Evolutionary conservation across 1,139 yeast species (phyloP).

Genomic region (Candida anutae): DNA sequence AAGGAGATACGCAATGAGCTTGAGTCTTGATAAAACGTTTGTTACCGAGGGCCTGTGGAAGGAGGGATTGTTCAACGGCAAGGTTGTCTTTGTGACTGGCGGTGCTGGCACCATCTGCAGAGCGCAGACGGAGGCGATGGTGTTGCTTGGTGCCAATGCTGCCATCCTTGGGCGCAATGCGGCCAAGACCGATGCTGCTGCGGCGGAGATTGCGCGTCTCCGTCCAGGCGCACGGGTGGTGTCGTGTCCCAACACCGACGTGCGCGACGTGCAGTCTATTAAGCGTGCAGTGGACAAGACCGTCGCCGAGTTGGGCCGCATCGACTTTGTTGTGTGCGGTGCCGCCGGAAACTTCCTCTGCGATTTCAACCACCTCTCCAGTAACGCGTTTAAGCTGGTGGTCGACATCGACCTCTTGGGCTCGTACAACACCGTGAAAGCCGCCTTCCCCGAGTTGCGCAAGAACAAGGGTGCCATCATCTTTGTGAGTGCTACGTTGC

Average conservation of each 20-base stretch:
- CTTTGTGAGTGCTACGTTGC: slow-evolving; percentile 59
- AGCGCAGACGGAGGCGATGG: slow-evolving; percentile 20
- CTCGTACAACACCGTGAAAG: slow-evolving; percentile 75
- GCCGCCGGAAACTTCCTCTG: slow-evolving; percentile 22
- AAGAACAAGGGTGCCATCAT: slow-evolving; percentile 18
- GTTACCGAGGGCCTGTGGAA: slow-evolving; percentile 33
- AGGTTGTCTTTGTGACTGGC: slow-evolving; percentile 41
- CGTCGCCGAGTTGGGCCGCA: slow-evolving; percentile 17
- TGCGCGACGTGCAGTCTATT: slow-evolving; percentile 14
- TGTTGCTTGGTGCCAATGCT: slow-evolving; percentile 20
- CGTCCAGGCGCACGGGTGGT: slow-evolving; percentile 16
- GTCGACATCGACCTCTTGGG: slow-evolving; percentile 64
- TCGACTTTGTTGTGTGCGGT: slow-evolving; percentile 21
- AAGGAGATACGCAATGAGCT: not conserved
- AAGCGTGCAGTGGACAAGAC: slow-evolving; percentile 15
- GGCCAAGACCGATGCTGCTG: slow-evolving; percentile 37
- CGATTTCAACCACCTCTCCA: slow-evolving; percentile 20
- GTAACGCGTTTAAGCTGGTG: slow-evolving; percentile 20
- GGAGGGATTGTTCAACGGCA: slow-evolving; percentile 63
- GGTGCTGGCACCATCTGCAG: slow-evolving; percentile 22
- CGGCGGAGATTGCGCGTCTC: slow-evolving; percentile 44
- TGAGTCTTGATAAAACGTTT: slow-evolving; percentile 17
- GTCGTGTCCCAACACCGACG: slow-evolving; percentile 14
- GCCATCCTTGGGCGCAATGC: slow-evolving; percentile 19
- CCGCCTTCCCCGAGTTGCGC: slow-evolving; percentile 15